Conservation (phyloP, 2,329 filamentous ascomycete genomes). For the Dactylellina cionopaga region DNA sequence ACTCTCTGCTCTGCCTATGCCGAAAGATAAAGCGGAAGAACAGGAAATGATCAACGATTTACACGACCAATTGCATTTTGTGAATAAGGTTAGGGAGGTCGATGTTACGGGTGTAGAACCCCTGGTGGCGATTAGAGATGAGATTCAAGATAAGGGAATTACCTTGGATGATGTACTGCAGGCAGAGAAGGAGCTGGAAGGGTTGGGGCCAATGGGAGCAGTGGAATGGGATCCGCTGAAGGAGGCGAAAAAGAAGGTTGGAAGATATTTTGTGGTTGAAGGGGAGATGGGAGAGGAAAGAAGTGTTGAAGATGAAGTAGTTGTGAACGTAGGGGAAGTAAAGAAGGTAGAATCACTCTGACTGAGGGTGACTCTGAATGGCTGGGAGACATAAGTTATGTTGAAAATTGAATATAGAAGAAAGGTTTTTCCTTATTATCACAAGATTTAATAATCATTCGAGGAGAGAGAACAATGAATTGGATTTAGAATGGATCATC, state of each 20-base stretch:
- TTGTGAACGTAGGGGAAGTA: conserved; percentile 27
- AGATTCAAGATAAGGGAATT: conserved; percentile 73
- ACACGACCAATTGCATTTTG: conserved; percentile 85
- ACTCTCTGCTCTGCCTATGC: conserved; percentile 84
- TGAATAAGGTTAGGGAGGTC: conserved; percentile 83
- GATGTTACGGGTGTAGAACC: conserved; percentile 78
- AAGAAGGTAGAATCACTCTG: conserved; percentile 23
- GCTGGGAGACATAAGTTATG: no score
- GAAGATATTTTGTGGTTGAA: conserved; percentile 60
- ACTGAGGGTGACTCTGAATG: no score
- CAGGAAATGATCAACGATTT: conserved; percentile 77
- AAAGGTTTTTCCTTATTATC: no score
- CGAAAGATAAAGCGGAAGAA: conserved; percentile 72
- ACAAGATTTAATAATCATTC: no score
- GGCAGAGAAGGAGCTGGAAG: conserved; percentile 68
- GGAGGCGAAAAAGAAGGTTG: conserved; percentile 58
- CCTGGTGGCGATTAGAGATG: conserved; percentile 81
- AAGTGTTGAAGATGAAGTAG: conserved; percentile 17
- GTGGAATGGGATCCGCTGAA: conserved; percentile 74
- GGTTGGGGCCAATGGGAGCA: conserved; percentile 60
- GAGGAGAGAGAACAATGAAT: no score
- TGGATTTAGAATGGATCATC: no score
- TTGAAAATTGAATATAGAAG: no score
- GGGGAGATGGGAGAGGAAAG: conserved; percentile 53
- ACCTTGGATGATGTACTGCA: conserved; percentile 68